Base-by-base conservation (phyloP, 768 basidiomycete genomes). In the Leccinum disarticulatum region DNA sequence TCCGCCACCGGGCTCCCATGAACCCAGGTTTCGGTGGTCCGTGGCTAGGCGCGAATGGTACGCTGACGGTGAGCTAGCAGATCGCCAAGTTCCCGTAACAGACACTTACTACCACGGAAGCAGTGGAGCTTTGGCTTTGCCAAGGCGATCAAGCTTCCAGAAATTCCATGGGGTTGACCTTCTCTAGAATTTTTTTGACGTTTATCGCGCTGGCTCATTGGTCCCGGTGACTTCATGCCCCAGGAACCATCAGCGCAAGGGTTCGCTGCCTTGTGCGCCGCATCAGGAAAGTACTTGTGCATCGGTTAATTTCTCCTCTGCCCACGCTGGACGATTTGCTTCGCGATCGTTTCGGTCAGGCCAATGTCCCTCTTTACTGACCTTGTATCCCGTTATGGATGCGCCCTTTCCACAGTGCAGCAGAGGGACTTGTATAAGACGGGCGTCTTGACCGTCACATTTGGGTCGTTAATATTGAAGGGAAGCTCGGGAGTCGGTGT, bases 161-260 rank as follows among this genome's bases (percentile, higher is more conserved):
- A 56, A 57, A 64, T 57, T 49, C 54, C 57, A 57, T 25, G 33
- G 14, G 25, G 19, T 8, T 25, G 17, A n/a, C 27, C 61, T 69
- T 68, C 64, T 60, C 22, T 17, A 43, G 30, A 55, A 62, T 51
- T 1, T 52, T 69, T 69, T 57, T 60, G 58, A 58, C 57, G 53
- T 62, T 61, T 60, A 61, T 69, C 58, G 63, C 58, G 60, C 60
- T 68, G 60, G 28, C 38, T 14, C 53, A 25, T 54, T 47, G 25
- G 41, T 43, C 41, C n/a, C n/a, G n/a, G 41, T 27, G 46, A 55
- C 61, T 69, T 66, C 65, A 33, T n/a, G 41, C 6, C 46, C 47
- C 57, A 68, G 68, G 67, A 56, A 66, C 67, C 56, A 63, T 71
- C 67, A 58, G 13, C 35, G 47, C 56, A 56, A 60, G 56, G 38